A percentile compares a stretch with the other conserved stretches of the same genome.
Conservation (phyloP, 768 basidiomycete species). For the Auricularia cornea region DNA sequence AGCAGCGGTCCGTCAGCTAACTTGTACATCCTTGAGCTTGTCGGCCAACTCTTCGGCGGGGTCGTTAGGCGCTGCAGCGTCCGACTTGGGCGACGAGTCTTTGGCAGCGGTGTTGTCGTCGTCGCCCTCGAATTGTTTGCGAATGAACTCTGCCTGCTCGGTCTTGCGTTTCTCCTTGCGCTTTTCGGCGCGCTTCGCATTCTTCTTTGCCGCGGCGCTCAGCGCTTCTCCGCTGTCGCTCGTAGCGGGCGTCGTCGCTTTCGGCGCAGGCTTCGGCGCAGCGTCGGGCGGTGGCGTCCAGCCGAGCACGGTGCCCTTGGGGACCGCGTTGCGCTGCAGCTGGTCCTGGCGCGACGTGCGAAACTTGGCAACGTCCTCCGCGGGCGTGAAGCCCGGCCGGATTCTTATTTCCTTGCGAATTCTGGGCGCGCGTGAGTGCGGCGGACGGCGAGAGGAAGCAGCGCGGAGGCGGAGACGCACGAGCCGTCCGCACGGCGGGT, state of each 20-base stretch:
- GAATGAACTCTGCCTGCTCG: constrained; percentile 48
- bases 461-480: constrained; percentile 38
- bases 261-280: constrained; percentile 10
- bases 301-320: constrained; percentile 77
- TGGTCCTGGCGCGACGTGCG: constrained; percentile 68
- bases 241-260: constrained; percentile 25
- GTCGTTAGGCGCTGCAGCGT: constrained; percentile 6
- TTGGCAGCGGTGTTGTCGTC: constrained; percentile 36
- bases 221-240: constrained; percentile 18
- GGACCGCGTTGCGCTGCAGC: constrained; percentile 53
- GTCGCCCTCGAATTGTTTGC: constrained; percentile 73
- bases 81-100: constrained; percentile 14
- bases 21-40: constrained; percentile 49
- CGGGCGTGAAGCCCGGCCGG: constrained; percentile 87
- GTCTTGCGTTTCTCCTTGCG: constrained; percentile 73
- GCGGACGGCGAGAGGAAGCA: not conserved
- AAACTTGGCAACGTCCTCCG: constrained; percentile 87
- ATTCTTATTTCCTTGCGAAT: constrained; percentile 83
- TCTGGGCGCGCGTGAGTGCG: constrained; percentile 30
- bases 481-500: constrained; percentile 76
- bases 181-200: constrained; percentile 71
- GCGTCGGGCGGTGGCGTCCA: constrained; percentile 56
- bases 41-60: constrained; percentile 34
- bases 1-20: constrained; percentile 30
- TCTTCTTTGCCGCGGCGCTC: constrained; percentile 36